Evolutionary conservation across 192 early-diverging fungal species (phyloP), one percentile per base, ranked within the genome.

Genomic region (Podila minutissima): DNA sequence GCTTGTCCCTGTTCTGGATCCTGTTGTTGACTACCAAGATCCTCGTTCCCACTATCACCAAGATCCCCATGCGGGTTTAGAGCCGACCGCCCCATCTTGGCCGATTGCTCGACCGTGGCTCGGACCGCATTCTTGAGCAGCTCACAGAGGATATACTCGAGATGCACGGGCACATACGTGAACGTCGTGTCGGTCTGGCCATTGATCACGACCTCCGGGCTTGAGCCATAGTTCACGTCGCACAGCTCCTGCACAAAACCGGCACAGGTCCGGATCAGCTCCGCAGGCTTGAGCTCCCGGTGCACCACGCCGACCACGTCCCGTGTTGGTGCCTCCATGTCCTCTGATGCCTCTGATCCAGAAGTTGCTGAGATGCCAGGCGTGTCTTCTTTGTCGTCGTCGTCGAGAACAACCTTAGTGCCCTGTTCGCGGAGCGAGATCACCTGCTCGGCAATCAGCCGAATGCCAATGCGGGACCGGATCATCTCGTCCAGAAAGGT

Each of bases 141-240:
- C 76, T 98, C 97, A 65, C 93, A 92, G n/a, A 96, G 87, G 31
- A 98, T 97, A 73, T 98, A 98, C 82, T 98, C 96, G 11, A 98
- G 83, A 75, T 98, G 97, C 7, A 96, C 95, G 35, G 93, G 92
- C 13, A 98, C 92, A 84, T 98, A 98, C 38, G 92, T 87, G 60
- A 95, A 88, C 9, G 37, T 70, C 5, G 92, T 92, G 57, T 94
- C 89, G 6, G 77, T 82, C 63, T 93, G 86, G 8, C 93, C 93
- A 77, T 89, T 87, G 32, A 96, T 82, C 19, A 86, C 82, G 50
- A 90, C 92, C 3, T 90, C 87, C 5, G 97, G 97, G 8, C 91
- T 86, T 10, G 91, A 82, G 35, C 93, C 94, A 81, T 97, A 99
- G 86, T 99, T 94, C 71, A 96, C 81, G 72, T 97, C 96, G 79